Evolutionary conservation across 2,329 filamentous ascomycete species (phyloP).

Genomic region (Chaetothyriales sp.): DNA sequence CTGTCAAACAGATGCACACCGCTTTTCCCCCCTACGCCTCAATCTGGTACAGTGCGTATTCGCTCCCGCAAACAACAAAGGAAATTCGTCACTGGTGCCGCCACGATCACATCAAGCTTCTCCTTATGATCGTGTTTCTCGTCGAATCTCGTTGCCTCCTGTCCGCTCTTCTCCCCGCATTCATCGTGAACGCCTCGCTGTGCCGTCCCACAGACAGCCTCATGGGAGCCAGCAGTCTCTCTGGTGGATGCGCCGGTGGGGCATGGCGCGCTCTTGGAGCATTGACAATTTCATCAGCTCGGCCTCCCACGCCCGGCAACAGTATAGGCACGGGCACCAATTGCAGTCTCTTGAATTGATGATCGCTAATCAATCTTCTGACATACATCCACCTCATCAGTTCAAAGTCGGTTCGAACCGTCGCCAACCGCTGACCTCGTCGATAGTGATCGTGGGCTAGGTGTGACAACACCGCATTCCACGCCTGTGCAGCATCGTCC

Average conservation of each 20-base stretch:
- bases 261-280: slow-evolving; percentile 7
- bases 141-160: slow-evolving; percentile 16
- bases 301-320: slow-evolving; percentile 5
- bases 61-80: not conserved
- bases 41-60: not conserved
- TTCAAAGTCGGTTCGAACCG: slow-evolving; percentile 29
- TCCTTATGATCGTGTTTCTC: slow-evolving; percentile 9
- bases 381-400: slow-evolving; percentile 34
- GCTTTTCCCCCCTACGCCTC: not conserved
- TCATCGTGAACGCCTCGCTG: slow-evolving; percentile 13
- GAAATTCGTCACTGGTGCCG: not conserved
- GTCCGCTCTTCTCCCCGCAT: slow-evolving; percentile 14
- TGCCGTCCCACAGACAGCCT: slow-evolving; percentile 10
- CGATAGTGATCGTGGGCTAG: slow-evolving; percentile 29
- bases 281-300: slow-evolving; percentile 4
- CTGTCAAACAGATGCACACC: not conserved
- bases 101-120: not conserved
- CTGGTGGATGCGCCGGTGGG: slow-evolving; percentile 9
- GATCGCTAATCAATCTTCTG: slow-evolving; percentile 28
- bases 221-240: slow-evolving; percentile 6
- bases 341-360: slow-evolving; percentile 32
- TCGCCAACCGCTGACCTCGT: slow-evolving; percentile 27
- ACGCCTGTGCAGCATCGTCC: slow-evolving; percentile 22
- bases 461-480: slow-evolving; percentile 31
- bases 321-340: slow-evolving; percentile 23